Evolutionary conservation across 2,329 filamentous ascomycete genomes (phyloP), one percentile per base, ranked within the genome.

Genomic region (Myriosclerotinia curreyana): DNA sequence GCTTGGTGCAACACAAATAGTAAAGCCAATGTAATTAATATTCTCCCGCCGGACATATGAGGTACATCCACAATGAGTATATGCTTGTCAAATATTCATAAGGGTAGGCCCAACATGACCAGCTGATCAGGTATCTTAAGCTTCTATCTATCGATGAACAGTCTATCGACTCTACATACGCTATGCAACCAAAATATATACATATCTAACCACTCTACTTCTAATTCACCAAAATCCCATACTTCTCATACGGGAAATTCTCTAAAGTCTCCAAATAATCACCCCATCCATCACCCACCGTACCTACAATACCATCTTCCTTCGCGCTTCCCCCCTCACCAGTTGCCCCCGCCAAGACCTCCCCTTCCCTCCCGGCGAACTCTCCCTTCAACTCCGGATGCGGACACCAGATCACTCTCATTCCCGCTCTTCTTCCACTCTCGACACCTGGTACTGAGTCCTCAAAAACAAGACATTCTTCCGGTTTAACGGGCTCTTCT

Each of bases 401-500:
- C 31, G 95, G 95, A 70, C 86, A 89, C 95, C 95, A 99, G 1
- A 96, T 82, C 15, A 96, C 92, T 69, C 94, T 86, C 94, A 98
- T 98, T 0, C 94, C 94, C 0, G 95, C 95, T 69, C 95, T 85
- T 61, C 95, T 82, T 5, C 92, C 95, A 2, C 92, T 86, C 78
- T 99, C 95, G 3, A 97, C 92, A 5, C 95, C 95, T 0, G 92
- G 91, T 1, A 98, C 93, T 53, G 89, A 91, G 76, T 99, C 95
- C 78, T 99, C 95, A 72, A 99, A 98, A 0, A 98, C 95, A 20
- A 99, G 81, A 74, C 95, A 98, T 77, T 98, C 94, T 69, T 90
- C 89, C 0, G 92, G 92, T 62, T 75, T 81, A 67, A 99, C 88
- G 65, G 83, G 79, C 68, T 82, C 79, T 60, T 89, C 86, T 48